These are phyloP conservation scores for Botryosphaeria dothidea DNA, from an alignment of 2,329 filamentous ascomycete species.

Conservation along the genomic window DNA sequence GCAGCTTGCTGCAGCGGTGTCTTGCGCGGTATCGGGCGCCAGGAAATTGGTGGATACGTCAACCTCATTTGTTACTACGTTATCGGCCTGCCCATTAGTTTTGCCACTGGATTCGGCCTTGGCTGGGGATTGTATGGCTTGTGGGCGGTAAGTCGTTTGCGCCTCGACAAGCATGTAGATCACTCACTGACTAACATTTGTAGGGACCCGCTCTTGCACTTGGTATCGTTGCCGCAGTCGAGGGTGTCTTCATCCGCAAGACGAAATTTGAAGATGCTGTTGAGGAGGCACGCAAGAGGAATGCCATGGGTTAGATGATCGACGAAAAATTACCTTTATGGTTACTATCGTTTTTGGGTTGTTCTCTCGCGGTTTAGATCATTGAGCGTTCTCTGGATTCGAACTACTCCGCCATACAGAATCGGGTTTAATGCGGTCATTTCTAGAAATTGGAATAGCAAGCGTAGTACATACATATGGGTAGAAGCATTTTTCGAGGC, in stretches of 20 bases:
- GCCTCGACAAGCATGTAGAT: background rate
- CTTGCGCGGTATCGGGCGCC: conserved; percentile 81
- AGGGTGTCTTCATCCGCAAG: conserved; percentile 57
- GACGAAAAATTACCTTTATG: background rate
- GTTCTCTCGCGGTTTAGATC: too few species aligned
- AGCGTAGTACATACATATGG: too few species aligned
- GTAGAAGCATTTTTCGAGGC: too few species aligned
- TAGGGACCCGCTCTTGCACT: conserved; percentile 63
- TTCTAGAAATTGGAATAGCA: too few species aligned
- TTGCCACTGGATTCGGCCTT: conserved; percentile 74
- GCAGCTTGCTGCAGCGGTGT: conserved; percentile 80
- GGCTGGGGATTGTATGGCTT: conserved; percentile 77
- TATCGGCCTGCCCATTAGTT: conserved; percentile 80
- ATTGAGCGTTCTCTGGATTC: too few species aligned
- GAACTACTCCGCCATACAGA: too few species aligned
- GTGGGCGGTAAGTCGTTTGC: conserved; percentile 57
- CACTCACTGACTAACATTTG: background rate
- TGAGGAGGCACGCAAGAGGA: conserved; percentile 60
- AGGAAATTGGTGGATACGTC: conserved; percentile 86
- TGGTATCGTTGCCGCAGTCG: conserved; percentile 57
- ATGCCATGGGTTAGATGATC: conserved; percentile 41
- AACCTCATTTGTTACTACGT: conserved; percentile 86
- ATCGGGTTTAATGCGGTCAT: too few species aligned
- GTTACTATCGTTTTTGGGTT: background rate
- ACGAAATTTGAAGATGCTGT: conserved; percentile 61